Evolutionary conservation across 164 flowering plant species (phyloP), one percentile per base, ranked within the genome.

Genomic region (Paratinospora sagittata): DNA sequence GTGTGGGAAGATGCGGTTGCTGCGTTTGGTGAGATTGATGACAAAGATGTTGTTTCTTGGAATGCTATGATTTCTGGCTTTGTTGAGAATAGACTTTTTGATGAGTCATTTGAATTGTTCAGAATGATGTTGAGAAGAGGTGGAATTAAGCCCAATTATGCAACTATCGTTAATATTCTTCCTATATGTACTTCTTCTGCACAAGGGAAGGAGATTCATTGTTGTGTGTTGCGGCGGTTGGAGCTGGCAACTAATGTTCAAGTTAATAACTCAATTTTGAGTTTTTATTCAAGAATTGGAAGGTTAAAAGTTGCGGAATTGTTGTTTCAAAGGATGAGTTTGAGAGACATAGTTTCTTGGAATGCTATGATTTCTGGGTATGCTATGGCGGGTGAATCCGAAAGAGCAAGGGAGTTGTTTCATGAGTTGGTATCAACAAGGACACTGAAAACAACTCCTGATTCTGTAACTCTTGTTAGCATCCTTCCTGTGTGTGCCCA

Each of bases 11-110:
- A 87, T 78, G 92, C 88, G 10, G 81, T 30, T 74, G 66, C 78
- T 60, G 79, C 81, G 26, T 92, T 92, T 76, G 6, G 39, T 63
- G 66, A 72, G 63, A 85, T 90, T 37, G 33, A 8, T 43, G 74
- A 76, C 39, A 87, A 85, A 77, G 98, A 92, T 78, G 88, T 89
- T 21, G 83, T 92, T 65, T 90, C 98, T 0, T 90, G 96, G 92
- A 92, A 92, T 81, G 90, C 96, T 27, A 73, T 87, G 13, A 88
- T 89, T 69, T 84, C 94, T 11, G 98, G 94, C 26, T 82, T 80
- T 75, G 70, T 82, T 10, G 91, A 87, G 78, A 93, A 87, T 78
- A 74, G 76, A 43, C 72, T 80, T 16, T 62, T 71, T n/a, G 47
- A 2, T 12, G 78, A 84, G 65, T 91, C 98, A 12, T 77, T 88